These are phyloP conservation scores for Coemansia umbellata DNA, from an alignment of 192 early-diverging fungal species.

Conservation along the genomic window DNA sequence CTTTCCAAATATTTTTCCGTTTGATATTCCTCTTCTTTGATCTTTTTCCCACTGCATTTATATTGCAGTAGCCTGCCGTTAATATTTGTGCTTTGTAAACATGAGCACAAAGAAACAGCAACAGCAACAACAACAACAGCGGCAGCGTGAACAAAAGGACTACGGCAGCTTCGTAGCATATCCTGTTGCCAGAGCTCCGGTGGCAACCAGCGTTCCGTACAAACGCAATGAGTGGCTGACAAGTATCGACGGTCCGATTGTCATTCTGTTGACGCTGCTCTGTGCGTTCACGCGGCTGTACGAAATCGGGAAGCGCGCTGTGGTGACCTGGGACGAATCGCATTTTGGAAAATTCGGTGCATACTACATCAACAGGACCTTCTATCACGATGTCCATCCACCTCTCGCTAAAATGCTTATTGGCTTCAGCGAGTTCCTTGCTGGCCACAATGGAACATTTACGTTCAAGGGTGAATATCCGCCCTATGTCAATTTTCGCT, in stretches of 20 bases:
- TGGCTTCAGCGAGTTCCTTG: constrained; percentile 55
- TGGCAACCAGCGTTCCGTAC: constrained; percentile 5
- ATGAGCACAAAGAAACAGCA: neutral
- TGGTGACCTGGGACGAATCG: constrained; percentile 69
- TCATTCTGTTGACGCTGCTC: constrained; percentile 27
- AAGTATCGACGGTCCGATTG: constrained; percentile 42
- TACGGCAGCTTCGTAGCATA: constrained; percentile 20
- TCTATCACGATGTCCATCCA: constrained; percentile 97
- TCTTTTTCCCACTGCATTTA: no score
- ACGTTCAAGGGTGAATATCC: constrained; percentile 64
- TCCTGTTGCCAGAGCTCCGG: neutral
- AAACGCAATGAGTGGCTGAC: constrained; percentile 45
- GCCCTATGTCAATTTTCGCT: constrained; percentile 55
- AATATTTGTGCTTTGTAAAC: neutral
- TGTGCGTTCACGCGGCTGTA: constrained; percentile 31
- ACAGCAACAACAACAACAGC: neutral
- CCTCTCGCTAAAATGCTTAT: constrained; percentile 78
- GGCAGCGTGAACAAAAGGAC: neutral
- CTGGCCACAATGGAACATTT: constrained; percentile 60
- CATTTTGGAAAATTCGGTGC: constrained; percentile 70
- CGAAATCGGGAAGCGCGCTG: constrained; percentile 22
- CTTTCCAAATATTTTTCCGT: no score
- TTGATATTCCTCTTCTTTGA: no score
- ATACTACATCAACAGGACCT: constrained; percentile 83
- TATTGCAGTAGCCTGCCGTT: no score